Evolutionary conservation across 2,329 filamentous ascomycete species (phyloP), one percentile per base, ranked within the genome.

Genomic region (Boeremia exigua): DNA sequence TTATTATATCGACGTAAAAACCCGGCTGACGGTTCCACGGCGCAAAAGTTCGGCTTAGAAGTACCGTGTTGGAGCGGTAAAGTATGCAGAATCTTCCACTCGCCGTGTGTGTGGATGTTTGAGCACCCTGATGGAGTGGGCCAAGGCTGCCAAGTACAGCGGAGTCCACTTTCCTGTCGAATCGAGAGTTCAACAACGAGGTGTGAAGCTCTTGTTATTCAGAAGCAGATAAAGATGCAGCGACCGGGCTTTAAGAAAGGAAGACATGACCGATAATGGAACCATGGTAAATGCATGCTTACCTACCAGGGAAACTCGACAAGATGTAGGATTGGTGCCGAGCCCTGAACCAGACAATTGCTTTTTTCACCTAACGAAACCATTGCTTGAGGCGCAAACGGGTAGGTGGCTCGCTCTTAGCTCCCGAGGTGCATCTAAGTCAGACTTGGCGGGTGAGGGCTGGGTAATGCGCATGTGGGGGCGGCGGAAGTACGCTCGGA

Each of bases 71-170:
- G 57, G 50, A 48, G 54, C 27, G 37, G 36, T 33, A 53, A 32
- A 37, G 33, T 46, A 58, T 47, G 32, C 50, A 42, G 59, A 63
- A 39, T 55, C 52, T 63, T 50, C 28, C 38, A 53, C 36, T 40
- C 29, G 42, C 32, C 51, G 38, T 43, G 61, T 58, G 54, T 53
- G 56, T 58, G 60, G 60, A 56, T 48, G 48, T 48, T 48, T 66
- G 69, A 70, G 68, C 50, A 73, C 70, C 69, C 37, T 72, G 70
- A 67, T 71, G 70, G 59, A 56, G 40, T 47, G 42, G 32, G 54
- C 54, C 48, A 57, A 57, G 53, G 44, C 37, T 48, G 54, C 54
- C 54, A 57, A 57, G 54, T 40, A 50, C 44, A 30, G 48, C 42
- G 48, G 54, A 57, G 44, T 56, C 59, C 60, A 60, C 62, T 42